phyloP scores from a whole-genome alignment of 768 basidiomycete genomes.

The Amyloporia xantha region DNA sequence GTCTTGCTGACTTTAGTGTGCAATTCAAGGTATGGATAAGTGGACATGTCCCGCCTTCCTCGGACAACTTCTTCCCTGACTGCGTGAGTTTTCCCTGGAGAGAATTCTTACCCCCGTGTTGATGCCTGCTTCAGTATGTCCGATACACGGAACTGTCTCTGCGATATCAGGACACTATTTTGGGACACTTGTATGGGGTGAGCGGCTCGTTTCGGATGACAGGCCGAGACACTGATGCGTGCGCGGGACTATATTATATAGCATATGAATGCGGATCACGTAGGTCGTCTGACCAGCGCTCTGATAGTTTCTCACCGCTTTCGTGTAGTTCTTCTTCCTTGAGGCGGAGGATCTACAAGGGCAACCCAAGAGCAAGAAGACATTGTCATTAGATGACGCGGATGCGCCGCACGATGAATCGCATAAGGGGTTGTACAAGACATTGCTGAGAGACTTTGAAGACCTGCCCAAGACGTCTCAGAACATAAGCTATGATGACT shows the following conservation, averaged over 20 bases:
- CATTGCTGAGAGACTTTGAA: slow-evolving; percentile 58
- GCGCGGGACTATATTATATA: slow-evolving; percentile 24
- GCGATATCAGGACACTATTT: slow-evolving; percentile 79
- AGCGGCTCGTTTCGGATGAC: slow-evolving; percentile 24
- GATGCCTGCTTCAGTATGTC: slow-evolving; percentile 37
- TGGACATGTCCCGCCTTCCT: slow-evolving; percentile 85
- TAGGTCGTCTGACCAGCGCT: slow-evolving; percentile 19
- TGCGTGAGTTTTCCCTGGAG: slow-evolving; percentile 49
- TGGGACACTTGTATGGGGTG: slow-evolving; percentile 82
- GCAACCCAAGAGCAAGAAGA: neutral
- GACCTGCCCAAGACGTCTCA: slow-evolving; percentile 48
- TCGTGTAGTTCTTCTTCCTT: slow-evolving; percentile 26
- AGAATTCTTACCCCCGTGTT: slow-evolving; percentile 11
- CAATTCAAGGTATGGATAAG: slow-evolving; percentile 39
- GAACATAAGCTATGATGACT: slow-evolving; percentile 53
- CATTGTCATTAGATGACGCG: neutral
- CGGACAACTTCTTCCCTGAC: slow-evolving; percentile 76
- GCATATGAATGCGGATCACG: slow-evolving; percentile 86
- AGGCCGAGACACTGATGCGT: slow-evolving; percentile 3
- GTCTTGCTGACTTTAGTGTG: slow-evolving; percentile 3
- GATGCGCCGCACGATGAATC: slow-evolving; percentile 9
- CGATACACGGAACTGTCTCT: slow-evolving; percentile 72
- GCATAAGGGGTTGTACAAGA: slow-evolving; percentile 37
- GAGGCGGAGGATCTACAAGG: slow-evolving; percentile 22
- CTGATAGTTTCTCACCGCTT: neutral